phyloP scores from a whole-genome alignment of 2,329 filamentous ascomycete genomes.

The Epichloe festucae region DNA sequence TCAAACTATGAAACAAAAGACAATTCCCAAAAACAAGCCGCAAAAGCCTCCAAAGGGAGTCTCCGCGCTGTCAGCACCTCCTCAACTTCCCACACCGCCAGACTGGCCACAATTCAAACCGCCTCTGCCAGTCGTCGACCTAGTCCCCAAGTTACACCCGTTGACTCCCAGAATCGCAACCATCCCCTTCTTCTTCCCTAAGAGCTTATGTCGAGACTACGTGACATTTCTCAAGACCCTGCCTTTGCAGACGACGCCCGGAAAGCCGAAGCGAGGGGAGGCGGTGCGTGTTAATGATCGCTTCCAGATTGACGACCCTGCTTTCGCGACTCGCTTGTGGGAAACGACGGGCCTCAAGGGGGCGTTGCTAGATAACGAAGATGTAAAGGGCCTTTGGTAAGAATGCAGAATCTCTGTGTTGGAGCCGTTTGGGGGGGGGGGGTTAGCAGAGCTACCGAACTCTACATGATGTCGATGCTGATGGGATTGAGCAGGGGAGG shows the following conservation, averaged over 20 bases:
- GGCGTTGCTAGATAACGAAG: constrained; percentile 31
- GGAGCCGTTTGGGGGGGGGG: no score
- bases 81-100: constrained; percentile 17
- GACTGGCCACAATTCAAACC: constrained; percentile 65
- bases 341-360: constrained; percentile 59
- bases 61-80: constrained; percentile 5
- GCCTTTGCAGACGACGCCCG: constrained; percentile 64
- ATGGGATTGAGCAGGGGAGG: constrained; percentile 59
- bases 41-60: constrained; percentile 13
- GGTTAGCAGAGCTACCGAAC: no score
- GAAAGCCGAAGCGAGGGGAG: constrained; percentile 64
- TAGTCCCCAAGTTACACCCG: constrained; percentile 43
- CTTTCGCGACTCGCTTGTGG: constrained; percentile 68
- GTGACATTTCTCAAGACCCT: constrained; percentile 57
- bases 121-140: constrained; percentile 49
- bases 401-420: constrained; percentile 11
- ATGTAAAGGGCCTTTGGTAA: constrained; percentile 31
- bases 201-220: constrained; percentile 62
- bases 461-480: background rate
- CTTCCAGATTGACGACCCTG: constrained; percentile 65
- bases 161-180: constrained; percentile 52
- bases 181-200: constrained; percentile 62
- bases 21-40: constrained; percentile 23
- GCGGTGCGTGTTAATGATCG: constrained; percentile 82
- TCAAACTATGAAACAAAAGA: background rate